Base-by-base conservation (phyloP, 2,329 filamentous ascomycete species). In the Zalaria obscura region DNA sequence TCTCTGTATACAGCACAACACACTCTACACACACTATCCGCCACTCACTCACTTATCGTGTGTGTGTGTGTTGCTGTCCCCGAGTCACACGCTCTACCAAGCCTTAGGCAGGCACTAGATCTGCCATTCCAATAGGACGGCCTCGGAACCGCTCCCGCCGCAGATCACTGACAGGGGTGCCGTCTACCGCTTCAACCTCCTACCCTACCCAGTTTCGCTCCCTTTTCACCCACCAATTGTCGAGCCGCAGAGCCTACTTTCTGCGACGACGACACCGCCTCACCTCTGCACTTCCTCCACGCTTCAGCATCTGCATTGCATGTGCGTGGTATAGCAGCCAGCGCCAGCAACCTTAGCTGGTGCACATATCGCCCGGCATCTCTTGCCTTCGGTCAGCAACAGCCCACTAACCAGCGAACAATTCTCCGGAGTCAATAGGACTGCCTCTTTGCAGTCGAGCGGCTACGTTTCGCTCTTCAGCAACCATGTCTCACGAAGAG, bases 401-500 rank as follows among this genome's bases (percentile, higher is more conserved):
- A n/a, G n/a, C n/a, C 29, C 29, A 32, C 29, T n/a, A 32, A 7
- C 29, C 29, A 32, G 18, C 18, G 18, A 18, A 18, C 18, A 18
- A 18, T 18, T 18, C 18, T 18, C 18, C 18, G 18, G 18, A 18
- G 18, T 18, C 18, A 18, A 18, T 18, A 18, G 18, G 18, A 18
- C 18, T 18, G 18, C 18, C 18, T 18, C 18, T 18, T 32, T 32
- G 29, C 29, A 32, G 7, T n/a, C 29, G 29, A 32, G 29, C 29
- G 7, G 29, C n/a, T 32, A 7, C n/a, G 29, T 7, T 32, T n/a
- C n/a, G 7, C 7, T 7, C 29, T n/a, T 27, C 38, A 38, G 35
- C 35, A 39, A 29, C 32, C 35, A 55, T 56, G 54, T 43, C 50
- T 40, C 33, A 60, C 49, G 52, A 52, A 49, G 56, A 62, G 47